A percentile compares a stretch with the other conserved stretches of the same genome.
Conservation (phyloP, 331 rosid genomes). For the Telfairia occidentalis region DNA sequence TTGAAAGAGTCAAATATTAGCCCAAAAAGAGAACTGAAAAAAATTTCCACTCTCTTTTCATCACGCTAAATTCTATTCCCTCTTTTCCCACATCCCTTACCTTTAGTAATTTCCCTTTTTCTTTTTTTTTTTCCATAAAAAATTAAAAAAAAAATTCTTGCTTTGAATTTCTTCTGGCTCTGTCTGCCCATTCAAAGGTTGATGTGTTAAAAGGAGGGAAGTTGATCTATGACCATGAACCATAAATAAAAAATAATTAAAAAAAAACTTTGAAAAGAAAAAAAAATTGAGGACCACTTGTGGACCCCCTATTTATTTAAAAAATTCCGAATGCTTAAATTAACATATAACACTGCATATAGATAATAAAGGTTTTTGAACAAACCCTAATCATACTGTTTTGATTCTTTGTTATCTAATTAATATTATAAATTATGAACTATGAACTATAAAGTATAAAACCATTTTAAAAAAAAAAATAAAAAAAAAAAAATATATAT, state of each 20-base stretch:
- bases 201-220: conserved; percentile 38
- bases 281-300: conserved; percentile 9
- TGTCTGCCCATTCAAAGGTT: conserved; percentile 66
- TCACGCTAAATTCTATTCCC: conserved; percentile 17
- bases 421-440: conserved; percentile 15
- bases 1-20: not conserved
- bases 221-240: conserved; percentile 15
- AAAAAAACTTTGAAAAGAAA: not conserved
- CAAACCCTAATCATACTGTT: conserved; percentile 20
- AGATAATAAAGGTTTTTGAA: conserved; percentile 11
- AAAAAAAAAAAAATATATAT: no score
- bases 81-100: conserved; percentile 19
- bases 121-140: not conserved
- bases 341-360: not conserved
- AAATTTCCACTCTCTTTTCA: conserved; percentile 8
- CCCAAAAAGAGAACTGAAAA: not conserved
- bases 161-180: conserved; percentile 51
- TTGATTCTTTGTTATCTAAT: conserved; percentile 15
- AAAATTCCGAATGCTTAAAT: no score
- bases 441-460: conserved; percentile 6
- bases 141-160: not conserved
- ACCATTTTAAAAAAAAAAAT: conserved; percentile 18
- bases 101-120: conserved; percentile 17
- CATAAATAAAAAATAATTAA: not conserved
- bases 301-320: no score